Evolutionary conservation across 345 rosid genomes (phyloP), one percentile per base, ranked within the genome.

Genomic region (Fremontodendron californicum): DNA sequence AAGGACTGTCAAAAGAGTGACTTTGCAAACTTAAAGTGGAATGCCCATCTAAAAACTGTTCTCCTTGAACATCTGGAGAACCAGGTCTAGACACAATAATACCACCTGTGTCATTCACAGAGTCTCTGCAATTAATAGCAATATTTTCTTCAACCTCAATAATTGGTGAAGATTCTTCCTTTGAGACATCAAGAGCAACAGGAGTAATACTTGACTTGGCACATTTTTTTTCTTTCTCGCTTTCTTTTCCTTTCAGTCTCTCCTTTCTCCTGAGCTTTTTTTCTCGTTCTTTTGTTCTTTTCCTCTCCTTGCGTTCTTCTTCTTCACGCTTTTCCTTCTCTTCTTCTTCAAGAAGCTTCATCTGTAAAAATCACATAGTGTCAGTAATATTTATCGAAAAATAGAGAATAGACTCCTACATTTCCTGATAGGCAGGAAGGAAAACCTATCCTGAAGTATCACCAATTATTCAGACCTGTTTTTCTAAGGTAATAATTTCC

Each of bases 271-370:
- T 84, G 51, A 85, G 90, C 81, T 95, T 95, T 83, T 92, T 95
- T 86, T 90, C 97, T 81, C 90, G 86, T 81, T 94, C 98, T 85
- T 91, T 94, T 63, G 85, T 84, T 87, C 90, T 90, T 86, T 87
- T 91, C 84, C 97, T 86, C 84, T 91, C 97, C 83, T 87, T 94
- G 27, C 94, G 92, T 48, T 93, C 97, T 83, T 94, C 98, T 84
- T 93, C 98, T 78, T 93, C 98, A 77, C 88, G 96, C 83, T 93
- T 93, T 86, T 94, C 98, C 77, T 85, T 88, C 84, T 95, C 98
- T 84, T 95, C 99, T 85, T 94, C 99, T 82, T 95, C 97, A 25
- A 95, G 93, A 85, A 95, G 97, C 84, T 89, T 93, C 78, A 75
- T 86, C 98, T 94, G 89, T 74, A 79, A 64, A 75, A 79, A 69